Evolutionary conservation across 2,329 filamentous ascomycete species (phyloP), one percentile per base, ranked within the genome.

Genomic region (Calonectria multiphialidica): DNA sequence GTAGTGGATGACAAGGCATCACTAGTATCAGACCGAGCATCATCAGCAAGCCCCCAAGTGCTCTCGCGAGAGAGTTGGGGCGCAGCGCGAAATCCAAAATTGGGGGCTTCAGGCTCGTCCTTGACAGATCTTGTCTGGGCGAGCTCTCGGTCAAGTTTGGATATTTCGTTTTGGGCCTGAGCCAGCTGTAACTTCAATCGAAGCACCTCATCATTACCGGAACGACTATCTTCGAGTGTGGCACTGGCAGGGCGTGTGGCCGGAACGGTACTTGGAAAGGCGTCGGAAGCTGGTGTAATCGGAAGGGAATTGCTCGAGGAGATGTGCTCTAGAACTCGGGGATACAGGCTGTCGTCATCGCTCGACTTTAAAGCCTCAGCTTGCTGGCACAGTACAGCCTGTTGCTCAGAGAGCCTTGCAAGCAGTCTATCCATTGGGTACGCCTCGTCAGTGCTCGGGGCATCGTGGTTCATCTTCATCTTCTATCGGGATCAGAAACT

Each of bases 331-430:
- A 86, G 77, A 40, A 74, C 78, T 65, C 79, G 80, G 37, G 82
- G 77, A 72, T 84, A 85, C 35, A 79, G 70, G 42, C 50, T 72
- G 25, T 82, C 81, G 23, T 87, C 85, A 15, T 87, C 84, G 12
- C 77, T 78, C 45, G 79, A 78, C 70, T 88, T 89, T 50, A 90
- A 80, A 65, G 87, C 86, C 70, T 90, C 86, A 72, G 88, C 89
- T 79, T 93, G 91, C 81, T 90, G 88, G 63, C 86, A 87, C 62
- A 93, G 83, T n/a, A 87, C 81, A 50, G 86, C 86, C 79, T 93
- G 90, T 79, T 95, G 93, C 81, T 95, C 92, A n/a, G 91, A 90
- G 59, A 96, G 88, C 80, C 92, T 93, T 68, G 93, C 90, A 75
- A 95, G 86, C 64, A 95, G 90, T 72, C 92, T 92, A 78, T 97